Percentiles rank a stretch among this genome's conserved stretches.
Evolutionary conservation across 2,329 filamentous ascomycete species (phyloP).

Genomic region (Onygenales sp.): DNA sequence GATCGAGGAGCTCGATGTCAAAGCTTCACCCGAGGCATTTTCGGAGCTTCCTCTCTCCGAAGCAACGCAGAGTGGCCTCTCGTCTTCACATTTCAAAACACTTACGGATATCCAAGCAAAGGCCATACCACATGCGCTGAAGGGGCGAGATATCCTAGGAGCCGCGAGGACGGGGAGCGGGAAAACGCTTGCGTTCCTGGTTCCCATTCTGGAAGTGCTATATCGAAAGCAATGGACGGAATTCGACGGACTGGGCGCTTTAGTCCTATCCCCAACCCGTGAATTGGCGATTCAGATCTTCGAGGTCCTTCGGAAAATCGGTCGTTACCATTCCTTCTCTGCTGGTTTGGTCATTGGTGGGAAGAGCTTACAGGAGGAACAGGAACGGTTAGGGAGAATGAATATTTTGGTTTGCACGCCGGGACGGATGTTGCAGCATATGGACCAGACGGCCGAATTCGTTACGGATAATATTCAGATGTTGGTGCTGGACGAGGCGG

Average conservation of each 20-base stretch:
- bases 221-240: slow-evolving; percentile 85
- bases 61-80: slow-evolving; percentile 67
- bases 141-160: slow-evolving; percentile 79
- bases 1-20: slow-evolving; percentile 37
- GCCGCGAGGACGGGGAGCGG: slow-evolving; percentile 93
- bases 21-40: slow-evolving; percentile 56
- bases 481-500: slow-evolving; percentile 88
- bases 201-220: slow-evolving; percentile 86
- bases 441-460: slow-evolving; percentile 86
- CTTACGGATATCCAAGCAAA: slow-evolving; percentile 86
- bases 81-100: slow-evolving; percentile 77
- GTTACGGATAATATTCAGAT: slow-evolving; percentile 87
- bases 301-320: slow-evolving; percentile 82
- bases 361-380: slow-evolving; percentile 79
- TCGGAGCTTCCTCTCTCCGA: slow-evolving; percentile 76
- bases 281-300: slow-evolving; percentile 97
- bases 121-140: slow-evolving; percentile 79
- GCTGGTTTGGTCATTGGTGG: slow-evolving; percentile 91
- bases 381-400: slow-evolving; percentile 77
- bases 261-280: slow-evolving; percentile 88
- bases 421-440: slow-evolving; percentile 86
- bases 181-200: slow-evolving; percentile 86
- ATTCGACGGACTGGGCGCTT: slow-evolving; percentile 78
- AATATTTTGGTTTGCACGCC: slow-evolving; percentile 96
- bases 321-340: slow-evolving; percentile 79